Evolutionary conservation across 768 basidiomycete species (phyloP), one percentile per base, ranked within the genome.

Genomic region (Tulasnella sp.): DNA sequence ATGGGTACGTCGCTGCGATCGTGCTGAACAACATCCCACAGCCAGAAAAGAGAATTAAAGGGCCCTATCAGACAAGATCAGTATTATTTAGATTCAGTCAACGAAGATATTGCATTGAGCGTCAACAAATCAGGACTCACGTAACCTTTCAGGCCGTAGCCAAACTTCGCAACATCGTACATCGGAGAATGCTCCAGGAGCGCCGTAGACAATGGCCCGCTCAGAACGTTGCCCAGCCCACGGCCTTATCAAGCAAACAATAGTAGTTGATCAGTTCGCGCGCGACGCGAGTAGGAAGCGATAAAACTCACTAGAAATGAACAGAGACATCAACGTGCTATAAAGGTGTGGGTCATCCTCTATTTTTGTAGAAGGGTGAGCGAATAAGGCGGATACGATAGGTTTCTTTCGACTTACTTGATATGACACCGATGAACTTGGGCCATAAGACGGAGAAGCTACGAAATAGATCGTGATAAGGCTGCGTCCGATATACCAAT

Each of bases 381-480:
- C 42, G 4, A 42, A 47, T 45, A 11, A 47, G 32, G 15, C 9
- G 26, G 27, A 17, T 27, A 15, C 3, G 43, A 10, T 47, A 23
- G 17, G 52, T n/a, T 17, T 21, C 23, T 32, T 15, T 7, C n/a
- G 24, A 32, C 58, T 26, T 26, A 59, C 58, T 49, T 4, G 47
- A 50, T 13, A 59, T 59, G 50, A 59, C 58, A 24, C 58, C 58
- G 49, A 59, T 59, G 58, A 59, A 59, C 34, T 43, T 49, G 19
- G 58, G 58, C 58, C 58, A 59, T 19, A 59, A 47, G n/a, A 59
- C 58, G 29, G 58, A 59, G 45, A 59, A 59, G 5, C 58, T 59
- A 34, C 3, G 24, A 15, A 17, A 21, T 19, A 26, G 29, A 24
- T 17, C 49, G 24, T 49, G 30, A 59, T 13, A n/a, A 9, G n/a